Base-by-base conservation (phyloP, 106 monocot species). In the Hemerocallis citrina region DNA sequence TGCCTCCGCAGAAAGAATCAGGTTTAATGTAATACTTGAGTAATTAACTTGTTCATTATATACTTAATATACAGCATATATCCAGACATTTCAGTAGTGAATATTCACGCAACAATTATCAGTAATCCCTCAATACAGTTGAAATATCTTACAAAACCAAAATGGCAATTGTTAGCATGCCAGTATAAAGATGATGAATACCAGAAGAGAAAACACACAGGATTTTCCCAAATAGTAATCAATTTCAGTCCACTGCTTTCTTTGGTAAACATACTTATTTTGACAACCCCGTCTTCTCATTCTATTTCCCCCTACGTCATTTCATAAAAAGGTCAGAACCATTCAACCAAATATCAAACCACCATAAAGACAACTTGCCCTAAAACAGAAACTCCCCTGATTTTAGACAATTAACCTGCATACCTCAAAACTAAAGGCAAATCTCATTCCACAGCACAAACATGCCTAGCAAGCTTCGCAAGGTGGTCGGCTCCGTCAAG, bases 401-500 rank as follows among this genome's bases (percentile, higher is more conserved):
- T 6, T 6, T 22, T 22, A 9, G 5, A 10, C 6, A 19, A 23
- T 21, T 22, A 4, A 0, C 21, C 7, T 21, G 5, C 21, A 17
- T 1, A 3, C 9, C 4, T 50, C 27, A 5, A 7, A 7, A 6
- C 47, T 47, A 47, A 5, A 6, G 47, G 21, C 6, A 21, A 22
- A 22, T 47, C 21, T 3, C 21, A 47, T 11, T 9, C 0, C 19
- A 47, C 25, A 52, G 11, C 5, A n/a, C 37, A n/a, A 72, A 63
- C 19, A 89, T 89, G 89, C 72, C 85, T 30, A 67, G 68, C 77
- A 69, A 72, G 65, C 52, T 89, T 40, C 57, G 65, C 41, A 71
- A 75, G 39, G 75, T 81, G 6, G 36, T 89, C 50, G 66, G 72
- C 21, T 67, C 75, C 2, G 54, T 89, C 47, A 89, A 85, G 69